Evolutionary conservation across 2,329 filamentous ascomycete genomes (phyloP).

Genomic region (Boeremia lycopersici): DNA sequence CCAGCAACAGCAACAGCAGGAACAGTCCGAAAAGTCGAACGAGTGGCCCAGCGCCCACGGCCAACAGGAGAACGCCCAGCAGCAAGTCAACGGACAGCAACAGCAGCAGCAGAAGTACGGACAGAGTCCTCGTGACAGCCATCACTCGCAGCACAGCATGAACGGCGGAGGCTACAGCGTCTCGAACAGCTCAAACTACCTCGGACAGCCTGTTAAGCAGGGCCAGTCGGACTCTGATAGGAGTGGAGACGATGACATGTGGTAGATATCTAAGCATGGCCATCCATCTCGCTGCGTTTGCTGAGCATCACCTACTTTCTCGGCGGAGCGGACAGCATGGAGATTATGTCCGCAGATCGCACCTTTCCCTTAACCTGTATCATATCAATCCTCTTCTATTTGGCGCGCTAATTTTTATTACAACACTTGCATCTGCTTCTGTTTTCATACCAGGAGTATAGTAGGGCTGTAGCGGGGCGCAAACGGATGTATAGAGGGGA

Average conservation of each 20-base stretch:
- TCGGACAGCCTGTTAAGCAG: conserved; percentile 37
- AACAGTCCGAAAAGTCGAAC: conserved; percentile 24
- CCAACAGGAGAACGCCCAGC: conserved; percentile 22
- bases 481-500: conserved; percentile 8
- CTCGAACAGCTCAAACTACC: conserved; percentile 44
- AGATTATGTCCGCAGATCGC: conserved; percentile 5
- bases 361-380: conserved; percentile 4
- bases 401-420: conserved; percentile 15
- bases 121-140: conserved; percentile 38
- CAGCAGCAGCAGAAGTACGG: conserved; percentile 26
- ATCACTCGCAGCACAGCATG: conserved; percentile 39
- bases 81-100: conserved; percentile 19
- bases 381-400: conserved; percentile 7
- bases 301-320: conserved; percentile 4
- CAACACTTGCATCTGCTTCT: conserved; percentile 1
- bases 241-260: conserved; percentile 47
- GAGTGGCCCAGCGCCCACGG: conserved; percentile 30
- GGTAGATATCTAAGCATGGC: conserved; percentile 27
- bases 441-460: conserved; percentile 8
- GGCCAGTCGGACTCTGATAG: conserved; percentile 39
- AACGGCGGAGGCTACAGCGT: conserved; percentile 45
- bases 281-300: not conserved
- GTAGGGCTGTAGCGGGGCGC: conserved; percentile 8
- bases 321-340: conserved; percentile 5
- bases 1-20: conserved; percentile 33